A percentile compares a stretch with the other conserved stretches of the same genome.
phyloP scores from a whole-genome alignment of 306 rosid species.

The Vigna angularis region DNA sequence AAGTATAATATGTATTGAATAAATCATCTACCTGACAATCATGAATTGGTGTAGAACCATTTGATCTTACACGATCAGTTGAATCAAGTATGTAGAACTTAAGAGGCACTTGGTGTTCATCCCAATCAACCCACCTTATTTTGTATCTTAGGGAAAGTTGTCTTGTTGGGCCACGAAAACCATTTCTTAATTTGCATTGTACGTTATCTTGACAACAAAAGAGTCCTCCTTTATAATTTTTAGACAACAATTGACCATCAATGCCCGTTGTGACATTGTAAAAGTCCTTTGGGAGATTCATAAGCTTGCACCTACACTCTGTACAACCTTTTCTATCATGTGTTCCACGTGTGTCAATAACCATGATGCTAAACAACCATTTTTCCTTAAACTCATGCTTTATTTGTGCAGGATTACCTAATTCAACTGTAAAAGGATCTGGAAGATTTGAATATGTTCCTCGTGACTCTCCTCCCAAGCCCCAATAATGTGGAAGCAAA shows the following conservation, averaged over 20 bases:
- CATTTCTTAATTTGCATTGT: slow-evolving; percentile 19
- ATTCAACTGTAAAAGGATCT: neutral
- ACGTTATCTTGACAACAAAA: slow-evolving; percentile 11
- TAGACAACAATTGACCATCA: neutral
- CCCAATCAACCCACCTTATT: slow-evolving; percentile 33
- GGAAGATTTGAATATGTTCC: neutral
- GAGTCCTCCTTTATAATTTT: neutral
- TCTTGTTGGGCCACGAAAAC: neutral
- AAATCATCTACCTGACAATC: neutral
- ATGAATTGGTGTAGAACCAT: neutral
- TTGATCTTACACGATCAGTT: neutral
- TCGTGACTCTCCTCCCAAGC: neutral
- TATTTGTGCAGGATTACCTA: neutral
- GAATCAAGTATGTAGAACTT: slow-evolving; percentile 19
- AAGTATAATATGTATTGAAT: no score
- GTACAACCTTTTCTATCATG: neutral
- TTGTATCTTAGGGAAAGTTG: slow-evolving; percentile 8
- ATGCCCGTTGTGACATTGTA: neutral
- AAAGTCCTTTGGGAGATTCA: neutral
- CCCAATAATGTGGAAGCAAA: neutral
- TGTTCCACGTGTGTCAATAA: neutral
- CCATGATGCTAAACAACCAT: neutral
- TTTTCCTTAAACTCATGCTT: neutral
- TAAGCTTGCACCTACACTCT: neutral
- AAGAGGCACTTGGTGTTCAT: slow-evolving; percentile 6